Evolutionary conservation across 2,329 filamentous ascomycete genomes (phyloP).

Genomic region (Diaporthe sp.): DNA sequence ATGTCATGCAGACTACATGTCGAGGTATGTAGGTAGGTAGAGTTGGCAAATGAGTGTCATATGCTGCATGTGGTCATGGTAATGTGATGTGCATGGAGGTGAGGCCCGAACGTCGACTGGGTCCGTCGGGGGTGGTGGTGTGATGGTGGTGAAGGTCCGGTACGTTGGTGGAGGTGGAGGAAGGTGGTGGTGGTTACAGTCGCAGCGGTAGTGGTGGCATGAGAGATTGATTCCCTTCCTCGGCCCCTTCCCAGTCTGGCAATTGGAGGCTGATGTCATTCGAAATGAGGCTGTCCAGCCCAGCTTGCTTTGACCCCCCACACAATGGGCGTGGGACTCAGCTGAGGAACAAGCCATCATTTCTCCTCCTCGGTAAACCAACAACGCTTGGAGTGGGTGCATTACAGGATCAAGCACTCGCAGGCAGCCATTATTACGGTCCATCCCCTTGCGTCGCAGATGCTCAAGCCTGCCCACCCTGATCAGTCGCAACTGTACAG

Average conservation of each 20-base stretch:
- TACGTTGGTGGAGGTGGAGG: conserved; percentile 1
- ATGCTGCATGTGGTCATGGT: not conserved
- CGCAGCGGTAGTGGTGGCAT: not conserved
- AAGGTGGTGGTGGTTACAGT: not conserved
- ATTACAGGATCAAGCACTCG: conserved; percentile 16
- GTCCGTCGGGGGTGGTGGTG: conserved; percentile 20
- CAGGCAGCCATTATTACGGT: conserved; percentile 6
- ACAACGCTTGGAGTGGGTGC: not conserved
- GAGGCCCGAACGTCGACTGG: conserved; percentile 17
- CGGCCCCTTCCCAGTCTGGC: conserved; percentile 22
- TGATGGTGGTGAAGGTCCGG: conserved; percentile 6
- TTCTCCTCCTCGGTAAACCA: not conserved
- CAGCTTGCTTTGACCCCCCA: conserved; percentile 28
- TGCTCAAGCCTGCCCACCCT: not conserved
- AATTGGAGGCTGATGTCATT: conserved; percentile 29
- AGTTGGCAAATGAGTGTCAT: not conserved
- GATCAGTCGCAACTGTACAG: not conserved
- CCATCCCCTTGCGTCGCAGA: not conserved
- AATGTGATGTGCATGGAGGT: conserved; percentile 18
- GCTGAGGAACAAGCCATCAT: conserved; percentile 30
- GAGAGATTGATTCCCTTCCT: conserved; percentile 17
- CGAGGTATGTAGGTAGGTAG: not conserved
- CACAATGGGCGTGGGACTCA: conserved; percentile 20
- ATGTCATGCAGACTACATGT: too few relatives aligned
- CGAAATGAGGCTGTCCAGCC: conserved; percentile 21